phyloP scores from a whole-genome alignment of 331 rosid species.

The Prunus yedoensis region DNA sequence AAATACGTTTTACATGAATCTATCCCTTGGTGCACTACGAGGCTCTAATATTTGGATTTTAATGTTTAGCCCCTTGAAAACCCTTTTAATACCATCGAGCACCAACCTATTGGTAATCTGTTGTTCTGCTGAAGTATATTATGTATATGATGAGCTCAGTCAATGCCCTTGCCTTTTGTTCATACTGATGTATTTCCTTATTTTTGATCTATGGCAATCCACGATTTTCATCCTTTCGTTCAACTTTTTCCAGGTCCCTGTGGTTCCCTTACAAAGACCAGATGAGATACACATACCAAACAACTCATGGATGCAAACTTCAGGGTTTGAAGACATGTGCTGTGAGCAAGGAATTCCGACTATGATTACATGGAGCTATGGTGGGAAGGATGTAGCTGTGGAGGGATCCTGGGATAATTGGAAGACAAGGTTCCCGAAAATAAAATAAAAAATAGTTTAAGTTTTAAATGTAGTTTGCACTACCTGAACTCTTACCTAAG shows the following conservation, averaged over 20 bases:
- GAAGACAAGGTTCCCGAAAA: slow-evolving; percentile 64
- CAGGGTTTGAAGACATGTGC: slow-evolving; percentile 64
- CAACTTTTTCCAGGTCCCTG: slow-evolving; percentile 63
- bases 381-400: slow-evolving; percentile 81
- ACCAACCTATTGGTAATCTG: not conserved
- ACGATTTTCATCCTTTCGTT: not conserved
- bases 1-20: not conserved
- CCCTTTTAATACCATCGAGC: not conserved
- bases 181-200: not conserved
- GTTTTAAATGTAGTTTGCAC: slow-evolving; percentile 16
- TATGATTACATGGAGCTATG: slow-evolving; percentile 89
- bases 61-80: not conserved
- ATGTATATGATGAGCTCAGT: slow-evolving; percentile 4
- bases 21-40: not conserved
- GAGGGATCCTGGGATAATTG: slow-evolving; percentile 99
- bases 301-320: slow-evolving; percentile 66
- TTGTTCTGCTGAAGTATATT: not conserved
- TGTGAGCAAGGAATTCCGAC: slow-evolving; percentile 80
- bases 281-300: slow-evolving; percentile 69
- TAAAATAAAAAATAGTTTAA: not conserved
- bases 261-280: slow-evolving; percentile 74
- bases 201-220: not conserved
- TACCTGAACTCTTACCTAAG: slow-evolving; percentile 7
- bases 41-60: not conserved
- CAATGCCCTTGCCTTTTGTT: slow-evolving; percentile 12